phyloP scores from a whole-genome alignment of 257 asterid genomes.

The Przewalskia tangutica region DNA sequence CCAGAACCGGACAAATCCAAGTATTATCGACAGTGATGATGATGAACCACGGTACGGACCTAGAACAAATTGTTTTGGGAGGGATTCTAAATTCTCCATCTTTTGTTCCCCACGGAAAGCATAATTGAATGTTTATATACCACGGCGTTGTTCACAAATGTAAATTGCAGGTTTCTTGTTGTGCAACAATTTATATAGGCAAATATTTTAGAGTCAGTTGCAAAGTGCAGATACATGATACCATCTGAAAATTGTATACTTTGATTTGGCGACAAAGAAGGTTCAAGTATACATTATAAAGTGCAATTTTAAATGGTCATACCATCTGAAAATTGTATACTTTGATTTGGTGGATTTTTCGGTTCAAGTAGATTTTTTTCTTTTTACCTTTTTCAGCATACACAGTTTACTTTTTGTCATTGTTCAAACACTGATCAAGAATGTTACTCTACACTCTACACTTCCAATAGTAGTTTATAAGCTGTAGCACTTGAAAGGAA shows the following conservation, averaged over 20 bases:
- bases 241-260: not conserved
- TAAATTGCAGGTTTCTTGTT: conserved; percentile 26
- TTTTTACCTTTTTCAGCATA: too few relatives aligned
- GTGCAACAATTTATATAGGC: not conserved
- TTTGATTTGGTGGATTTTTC: not conserved
- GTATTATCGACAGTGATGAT: conserved; percentile 59
- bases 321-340: not conserved
- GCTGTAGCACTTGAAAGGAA: too few relatives aligned
- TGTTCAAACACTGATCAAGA: not conserved
- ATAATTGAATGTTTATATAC: not conserved
- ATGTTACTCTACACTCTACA: not conserved
- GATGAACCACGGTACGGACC: conserved; percentile 20
- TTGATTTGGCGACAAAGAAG: not conserved
- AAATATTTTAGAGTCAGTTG: not conserved
- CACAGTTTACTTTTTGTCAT: not conserved
- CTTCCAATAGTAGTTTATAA: too few relatives aligned
- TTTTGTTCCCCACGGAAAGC: conserved; percentile 66
- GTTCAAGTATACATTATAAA: not conserved
- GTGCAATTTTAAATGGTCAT: too few relatives aligned
- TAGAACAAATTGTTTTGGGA: conserved; percentile 29
- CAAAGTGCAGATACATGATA: not conserved
- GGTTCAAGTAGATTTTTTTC: not conserved
- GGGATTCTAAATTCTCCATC: conserved; percentile 36
- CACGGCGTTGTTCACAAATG: conserved; percentile 12
- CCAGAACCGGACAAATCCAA: conserved; percentile 52